Evolutionary conservation across 371 early-diverging fungal species (phyloP), one percentile per base, ranked within the genome.

Genomic region (Chytridiales sp.): DNA sequence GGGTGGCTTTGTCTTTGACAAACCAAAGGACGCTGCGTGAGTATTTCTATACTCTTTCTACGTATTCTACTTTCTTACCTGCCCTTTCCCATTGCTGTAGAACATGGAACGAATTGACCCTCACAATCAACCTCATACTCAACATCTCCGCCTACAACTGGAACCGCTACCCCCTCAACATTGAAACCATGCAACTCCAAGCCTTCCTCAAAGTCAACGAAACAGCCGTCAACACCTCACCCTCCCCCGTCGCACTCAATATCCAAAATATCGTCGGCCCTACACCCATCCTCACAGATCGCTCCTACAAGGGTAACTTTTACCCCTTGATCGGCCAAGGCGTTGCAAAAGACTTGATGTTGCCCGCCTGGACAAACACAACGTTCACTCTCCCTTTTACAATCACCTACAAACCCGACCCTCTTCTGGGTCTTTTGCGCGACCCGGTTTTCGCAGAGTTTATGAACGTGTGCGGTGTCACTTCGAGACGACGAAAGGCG

Each of bases 361-460:
- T 54, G 42, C 55, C 42, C 19, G 11, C 42, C 3, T 5, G 31
- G 30, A 41, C 15, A 15, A 54, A 54, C 55, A 42, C 42, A 6
- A 54, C 55, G 22, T 54, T 54, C 42, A 11, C 24, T 5, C 39
- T 54, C 42, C 15, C 3, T 29, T 38, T 54, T 22, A 4, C 22
- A 17, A 15, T 54, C 22, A 21, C 15, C 13, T 54, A 54, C 55
- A 15, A 22, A 3, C 55, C 55, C 15, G 55, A 54, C 42, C 40
- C 55, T 27, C 21, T 41, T 15, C 9, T 38, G 11, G 55, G 55
- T 4, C 42, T 54, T 4, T 15, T 54, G 42, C 13, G 29, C 27
- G 55, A 54, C 42, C 55, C 55, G 22, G 55, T 42, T 5, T 54
- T 54, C 38, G 55, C 55, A 24, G 55, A 54, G 55, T 5, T 54